Evolutionary conservation across 192 early-diverging fungal genomes (phyloP), one percentile per base, ranked within the genome.

Genomic region (Allomyces macrogynus): DNA sequence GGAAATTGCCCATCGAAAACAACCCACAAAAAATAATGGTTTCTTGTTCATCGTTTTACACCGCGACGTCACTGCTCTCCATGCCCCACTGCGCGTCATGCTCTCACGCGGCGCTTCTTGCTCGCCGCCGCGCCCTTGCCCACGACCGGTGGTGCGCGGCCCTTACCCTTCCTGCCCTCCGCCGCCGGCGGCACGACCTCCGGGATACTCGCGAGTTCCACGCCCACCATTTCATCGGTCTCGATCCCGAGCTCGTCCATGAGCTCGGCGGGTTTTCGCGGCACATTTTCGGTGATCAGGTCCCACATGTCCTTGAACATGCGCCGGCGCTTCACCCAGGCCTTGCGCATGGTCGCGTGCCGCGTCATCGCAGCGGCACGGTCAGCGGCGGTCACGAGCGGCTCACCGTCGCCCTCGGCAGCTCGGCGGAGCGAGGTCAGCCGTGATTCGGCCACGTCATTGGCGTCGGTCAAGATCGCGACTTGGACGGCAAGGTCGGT

Each of bases 161-260:
- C 32, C 8, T 40, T 40, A 40, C 32, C 32, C 7, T 40, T 40
- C 32, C 32, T 40, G 32, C 32, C 8, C 5, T 8, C 32, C 32
- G 7, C 32, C 32, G 32, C 32, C 7, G 32, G 32, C 32, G 32
- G 32, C 32, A 40, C 32, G 32, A 40, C 32, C 7, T 40, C 32
- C 0, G 32, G 32, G 7, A 40, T 40, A 40, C 7, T 40, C 32
- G 32, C 32, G 32, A 40, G 32, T 7, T 77, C 71, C 0, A 72
- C 73, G 7, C 72, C 71, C 5, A 44, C 78, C 23, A 68, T 65
- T 63, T 84, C 79, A 64, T 84, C 83, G 0, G 80, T 82, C 65
- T 84, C 83, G 43, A 84, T 71, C 24, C 81, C 80, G 20, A 84
- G 60, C 62, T 78, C 72, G 61, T 76, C 79, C 65, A 76, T 72